Evolutionary conservation across 1,284 basidiomycete species (phyloP), one percentile per base, ranked within the genome.

Genomic region (Ustilago xerochloae): DNA sequence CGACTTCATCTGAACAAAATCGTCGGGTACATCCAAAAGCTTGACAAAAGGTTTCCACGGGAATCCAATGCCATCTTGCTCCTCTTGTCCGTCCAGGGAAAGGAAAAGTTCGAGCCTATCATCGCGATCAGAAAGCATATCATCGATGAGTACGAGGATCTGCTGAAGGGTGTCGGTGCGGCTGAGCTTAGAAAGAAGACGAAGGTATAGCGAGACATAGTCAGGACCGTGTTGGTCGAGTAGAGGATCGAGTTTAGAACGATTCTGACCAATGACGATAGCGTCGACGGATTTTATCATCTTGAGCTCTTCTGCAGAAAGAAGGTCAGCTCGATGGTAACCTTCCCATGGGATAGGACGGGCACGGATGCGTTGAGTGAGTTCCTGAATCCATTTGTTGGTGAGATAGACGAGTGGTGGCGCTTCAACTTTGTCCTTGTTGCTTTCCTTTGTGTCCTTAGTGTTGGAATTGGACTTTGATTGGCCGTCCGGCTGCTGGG

Each of bases 321-420:
- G 90, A 46, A 96, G 89, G 64, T 91, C 94, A 48, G 94, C 94
- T 68, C 96, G 91, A 86, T 97, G 94, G 87, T 98, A 98, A 70
- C 93, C 94, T 90, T 97, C 95, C 95, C 95, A 99, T 72, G 95
- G 94, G 43, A 97, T 93, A 6, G 91, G 91, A 83, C 95, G 95
- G 10, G 91, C 88, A 73, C 92, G 89, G 70, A 96, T 94, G 87
- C 95, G 94, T 60, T 90, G 87, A 9, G 92, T 92, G 80, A 89
- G 90, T 75, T 96, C 93, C 74, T 94, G 91, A 73, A 99, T 90
- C 87, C 92, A 96, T 8, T 89, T 85, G 85, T 92, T 95, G 71
- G 92, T 92, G 55, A 96, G 91, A 57, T 94, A 90, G 46, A 91
- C 90, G 78, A 93, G 89, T 10, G 93, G 90, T 22, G 79, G 77